Conservation (phyloP, 768 basidiomycete genomes). For the Tephrocybe sp. region DNA sequence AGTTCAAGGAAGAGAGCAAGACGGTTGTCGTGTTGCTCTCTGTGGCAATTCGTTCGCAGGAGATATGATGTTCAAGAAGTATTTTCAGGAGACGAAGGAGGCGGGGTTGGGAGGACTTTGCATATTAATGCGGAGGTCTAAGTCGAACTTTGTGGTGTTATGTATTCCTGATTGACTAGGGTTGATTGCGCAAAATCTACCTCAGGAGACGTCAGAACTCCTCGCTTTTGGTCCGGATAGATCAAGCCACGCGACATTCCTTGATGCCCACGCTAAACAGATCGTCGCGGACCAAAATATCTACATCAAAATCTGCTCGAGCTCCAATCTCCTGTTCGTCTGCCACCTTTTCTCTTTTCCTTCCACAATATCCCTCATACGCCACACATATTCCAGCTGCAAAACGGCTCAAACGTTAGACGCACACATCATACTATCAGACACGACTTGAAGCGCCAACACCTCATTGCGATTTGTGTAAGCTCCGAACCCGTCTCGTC, state of each 20-base stretch:
- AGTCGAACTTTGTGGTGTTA: not conserved
- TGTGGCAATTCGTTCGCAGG: too few relatives aligned
- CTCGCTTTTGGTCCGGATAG: slow-evolving; percentile 64
- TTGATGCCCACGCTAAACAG: slow-evolving; percentile 55
- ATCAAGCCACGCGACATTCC: slow-evolving; percentile 80
- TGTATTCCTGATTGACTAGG: too few relatives aligned
- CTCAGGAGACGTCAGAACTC: slow-evolving; percentile 57
- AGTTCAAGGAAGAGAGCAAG: too few relatives aligned
- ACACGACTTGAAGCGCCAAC: slow-evolving; percentile 57
- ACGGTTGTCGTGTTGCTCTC: too few relatives aligned
- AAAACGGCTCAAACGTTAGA: slow-evolving; percentile 67
- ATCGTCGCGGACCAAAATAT: slow-evolving; percentile 52
- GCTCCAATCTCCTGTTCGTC: slow-evolving; percentile 73
- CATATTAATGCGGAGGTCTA: too few relatives aligned
- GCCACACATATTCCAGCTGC: slow-evolving; percentile 49
- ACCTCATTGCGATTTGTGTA: slow-evolving; percentile 74
- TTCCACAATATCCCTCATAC: not conserved
- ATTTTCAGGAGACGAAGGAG: too few relatives aligned
- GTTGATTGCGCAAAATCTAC: slow-evolving; percentile 46
- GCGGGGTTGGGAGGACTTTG: too few relatives aligned
- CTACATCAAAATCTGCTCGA: slow-evolving; percentile 79
- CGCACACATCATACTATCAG: slow-evolving; percentile 71
- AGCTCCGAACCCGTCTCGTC: too few relatives aligned
- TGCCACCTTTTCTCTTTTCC: not conserved
- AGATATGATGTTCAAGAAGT: too few relatives aligned